Evolutionary conservation across 2,329 filamentous ascomycete species (phyloP), one percentile per base, ranked within the genome.

Genomic region (Penicillium sp.): DNA sequence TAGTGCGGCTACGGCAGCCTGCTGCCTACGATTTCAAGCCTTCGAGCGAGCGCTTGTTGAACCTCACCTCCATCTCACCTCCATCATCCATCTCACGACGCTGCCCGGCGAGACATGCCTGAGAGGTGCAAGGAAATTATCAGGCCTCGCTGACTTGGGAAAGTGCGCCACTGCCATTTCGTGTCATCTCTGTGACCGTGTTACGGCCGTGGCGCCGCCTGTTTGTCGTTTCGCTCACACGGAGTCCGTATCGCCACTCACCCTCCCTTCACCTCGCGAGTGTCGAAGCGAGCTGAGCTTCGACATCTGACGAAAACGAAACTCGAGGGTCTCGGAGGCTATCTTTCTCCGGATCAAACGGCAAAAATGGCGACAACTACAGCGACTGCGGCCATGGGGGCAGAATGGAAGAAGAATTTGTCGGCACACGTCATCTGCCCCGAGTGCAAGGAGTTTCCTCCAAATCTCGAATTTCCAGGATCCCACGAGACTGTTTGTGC

Each of bases 401-500:
- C 62, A 59, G 67, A 73, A 59, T 96, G 86, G 81, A 84, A 85
- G 67, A 88, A 96, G 72, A 94, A 97, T 64, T 82, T 97, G 58
- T 95, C 90, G 71, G 88, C 91, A 68, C 85, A 87, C 63, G 76
- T 97, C 61, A 87, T 91, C 62, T 99, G 94, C 72, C 88, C 85
- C 16, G 93, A 99, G 70, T 99, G 94, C 80, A 88, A 88, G 68
- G 91, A 96, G 69, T 82, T 85, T 54, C 94, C 94, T n/a, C 93
- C 94, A 5, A 92, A 96, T 62, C 80, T 99, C 35, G 84, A 94
- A 47, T 94, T 97, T 70, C 94, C 97, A 71, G 94, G 93, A 70
- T 91, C 91, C 5, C 89, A 87, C 62, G 94, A 99, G 73, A 90
- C 95, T 71, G 91, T 99, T 55, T 99, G 94, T 71, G 89, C 83